Evolutionary conservation across 306 rosid species (phyloP).

Genomic region (Malus orientalis): DNA sequence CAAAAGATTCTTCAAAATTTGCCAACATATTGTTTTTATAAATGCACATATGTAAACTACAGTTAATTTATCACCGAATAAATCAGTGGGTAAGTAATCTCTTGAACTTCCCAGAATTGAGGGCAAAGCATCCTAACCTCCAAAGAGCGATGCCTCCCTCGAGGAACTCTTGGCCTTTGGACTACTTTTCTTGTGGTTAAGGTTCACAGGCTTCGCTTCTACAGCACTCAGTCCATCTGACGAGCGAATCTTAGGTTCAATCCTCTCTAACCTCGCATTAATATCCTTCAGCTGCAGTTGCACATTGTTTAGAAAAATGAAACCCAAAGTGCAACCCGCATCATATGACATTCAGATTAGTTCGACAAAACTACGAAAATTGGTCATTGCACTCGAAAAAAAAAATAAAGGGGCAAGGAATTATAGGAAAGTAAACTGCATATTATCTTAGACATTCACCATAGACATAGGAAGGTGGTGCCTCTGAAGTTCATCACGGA

Average conservation of each 20-base stretch:
- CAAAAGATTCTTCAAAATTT: background rate
- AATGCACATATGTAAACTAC: background rate
- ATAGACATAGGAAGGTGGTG: constrained; percentile 73
- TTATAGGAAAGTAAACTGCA: background rate
- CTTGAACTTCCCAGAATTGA: constrained; percentile 5
- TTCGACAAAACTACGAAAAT: background rate
- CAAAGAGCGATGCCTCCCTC: constrained; percentile 68
- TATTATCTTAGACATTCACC: constrained; percentile 35
- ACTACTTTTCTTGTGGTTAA: constrained; percentile 74
- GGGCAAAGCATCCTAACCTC: constrained; percentile 59
- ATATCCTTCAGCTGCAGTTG: constrained; percentile 79
- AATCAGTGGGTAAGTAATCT: background rate
- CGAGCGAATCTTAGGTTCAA: constrained; percentile 71
- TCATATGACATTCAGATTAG: background rate
- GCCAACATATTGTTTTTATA: background rate
- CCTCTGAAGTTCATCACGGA: constrained; percentile 92
- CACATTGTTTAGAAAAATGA: background rate
- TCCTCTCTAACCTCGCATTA: constrained; percentile 91
- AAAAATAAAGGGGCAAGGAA: background rate
- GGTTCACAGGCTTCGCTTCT: constrained; percentile 54
- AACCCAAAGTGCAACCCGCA: background rate
- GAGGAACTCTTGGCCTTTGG: constrained; percentile 86
- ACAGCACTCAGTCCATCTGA: constrained; percentile 63
- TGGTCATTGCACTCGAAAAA: background rate
- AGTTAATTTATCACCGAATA: constrained; percentile 1